Base-by-base conservation (phyloP, 495 filamentous ascomycete genomes). In the Penicillium pancosmium region DNA sequence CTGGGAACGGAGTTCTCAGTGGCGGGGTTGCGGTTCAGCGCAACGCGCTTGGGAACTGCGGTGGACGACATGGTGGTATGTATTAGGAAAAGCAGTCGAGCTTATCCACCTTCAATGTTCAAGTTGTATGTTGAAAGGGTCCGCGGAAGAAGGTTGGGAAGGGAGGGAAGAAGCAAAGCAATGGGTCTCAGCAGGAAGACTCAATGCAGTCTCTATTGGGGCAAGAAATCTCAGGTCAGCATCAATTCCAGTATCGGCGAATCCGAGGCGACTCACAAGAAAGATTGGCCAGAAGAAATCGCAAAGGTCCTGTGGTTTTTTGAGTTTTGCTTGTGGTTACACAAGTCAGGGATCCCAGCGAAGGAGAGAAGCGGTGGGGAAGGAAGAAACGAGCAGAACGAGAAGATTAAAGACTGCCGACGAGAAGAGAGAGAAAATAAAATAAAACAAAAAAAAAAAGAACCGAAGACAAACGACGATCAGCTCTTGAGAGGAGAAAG, bases 1-100 rank as follows among this genome's bases (percentile, higher is more conserved):
- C 80, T 88, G 40, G 84, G 78, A 4, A 81, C 74, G 3, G 89
- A 88, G 31, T 87, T 87, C 43, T 82, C 74, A 44, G 83, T 85
- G 52, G 72, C 61, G 34, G 64, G 67, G 72, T 78, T 78, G 69
- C 80, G 70, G 50, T 77, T 73, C 19, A 87, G 76, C 70, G 80
- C 78, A 55, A 80, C 66, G 65, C 78, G 78, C 71, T 80, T 79
- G 49, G 84, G 81, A 41, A 84, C 51, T 23, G 83, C 83, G 18
- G 85, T 85, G 52, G 84, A 82, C 61, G 83, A 80, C 85, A 87
- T 88, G 44, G 49, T 57, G 67, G 47, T 34, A 11, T 54, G 43
- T 4, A 49, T 50, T 40, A 40, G 12, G 48, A 23, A 23, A 40
- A 57, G 25, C 43, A 13, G 23, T 41, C 48, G 52, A 59, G 27